Evolutionary conservation across 1,284 basidiomycete genomes (phyloP), one percentile per base, ranked within the genome.

Genomic region (Mixia osmundae): DNA sequence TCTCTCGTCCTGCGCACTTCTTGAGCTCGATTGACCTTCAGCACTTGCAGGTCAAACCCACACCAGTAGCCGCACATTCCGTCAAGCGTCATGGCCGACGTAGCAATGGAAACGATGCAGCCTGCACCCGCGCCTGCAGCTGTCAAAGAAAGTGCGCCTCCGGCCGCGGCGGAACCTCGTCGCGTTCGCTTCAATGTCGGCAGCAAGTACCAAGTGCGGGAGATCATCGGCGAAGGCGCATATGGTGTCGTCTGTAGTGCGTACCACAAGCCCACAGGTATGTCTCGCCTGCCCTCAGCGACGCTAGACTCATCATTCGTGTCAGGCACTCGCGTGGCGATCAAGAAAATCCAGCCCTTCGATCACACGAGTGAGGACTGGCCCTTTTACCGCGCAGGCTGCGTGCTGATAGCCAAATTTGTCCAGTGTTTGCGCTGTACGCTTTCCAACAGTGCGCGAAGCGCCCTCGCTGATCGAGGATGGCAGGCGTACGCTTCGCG

Each of bases 191-290:
- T 51, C 39, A 35, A 46, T 11, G 46, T 50, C 22, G 50, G 50
- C 1, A 6, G 24, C 1, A 45, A 47, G 35, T 50, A 50, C 40
- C 44, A 44, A 25, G 42, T 50, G 46, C 37, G 82, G 46, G 79
- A 87, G 60, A 77, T 87, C 45, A 76, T 89, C 37, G 83, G 83
- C 36, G 78, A 82, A 53, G 78, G 78, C 30, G 76, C 76, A 6
- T 61, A 60, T 44, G 58, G 78, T 36, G 33, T 34, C 5, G 35
- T 36, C 16, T 36, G 38, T 28, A 79, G 76, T 19, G 80, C 80
- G 3, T 64, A 82, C 2, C 79, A 85, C 53, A 58, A 69, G 49
- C 72, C 76, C 8, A 77, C 70, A n/a, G n/a, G n/a, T n/a, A n/a
- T n/a, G n/a, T n/a, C n/a, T n/a, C n/a, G n/a, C n/a, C n/a, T n/a